These are phyloP conservation scores for Scleromitrula shiraiana DNA, from an alignment of 2,329 filamentous ascomycete species.

Conservation along the genomic window DNA sequence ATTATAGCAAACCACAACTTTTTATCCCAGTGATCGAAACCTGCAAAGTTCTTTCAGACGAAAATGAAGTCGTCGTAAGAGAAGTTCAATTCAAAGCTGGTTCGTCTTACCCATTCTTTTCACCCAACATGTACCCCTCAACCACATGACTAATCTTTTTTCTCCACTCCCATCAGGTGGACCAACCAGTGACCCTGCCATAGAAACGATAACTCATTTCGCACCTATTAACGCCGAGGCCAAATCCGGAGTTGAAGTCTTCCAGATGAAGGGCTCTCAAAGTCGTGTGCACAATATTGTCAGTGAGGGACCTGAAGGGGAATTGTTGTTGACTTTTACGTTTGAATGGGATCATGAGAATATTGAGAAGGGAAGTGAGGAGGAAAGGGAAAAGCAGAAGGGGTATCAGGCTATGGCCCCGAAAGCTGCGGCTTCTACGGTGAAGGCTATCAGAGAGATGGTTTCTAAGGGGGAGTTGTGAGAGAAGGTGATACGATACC, in stretches of 20 bases:
- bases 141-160: neutral
- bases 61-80: conserved; percentile 9
- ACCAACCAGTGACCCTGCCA: neutral
- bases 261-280: conserved; percentile 13
- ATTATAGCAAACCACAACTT: conserved; percentile 8
- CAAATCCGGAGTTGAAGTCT: conserved; percentile 9
- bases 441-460: conserved; percentile 11
- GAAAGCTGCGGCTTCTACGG: conserved; percentile 10
- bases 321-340: conserved; percentile 34
- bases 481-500: too few relatives aligned
- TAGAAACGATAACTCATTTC: conserved; percentile 10
- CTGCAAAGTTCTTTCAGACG: conserved; percentile 11
- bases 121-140: neutral
- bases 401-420: conserved; percentile 7
- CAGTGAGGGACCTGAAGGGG: conserved; percentile 28
- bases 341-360: conserved; percentile 31
- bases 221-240: conserved; percentile 2
- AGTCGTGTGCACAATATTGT: conserved; percentile 28
- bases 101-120: neutral
- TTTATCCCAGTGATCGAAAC: conserved; percentile 11
- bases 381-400: conserved; percentile 9
- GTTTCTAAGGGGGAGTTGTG: conserved; percentile 17
- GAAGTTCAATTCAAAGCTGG: conserved; percentile 13
- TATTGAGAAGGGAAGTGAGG: conserved; percentile 9
- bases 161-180: conserved; percentile 2